A percentile compares a stretch with the other conserved stretches of the same genome.
These are phyloP conservation scores for Galeopsis tetrahit DNA, from an alignment of 257 asterid genomes.

Conservation along the genomic window DNA sequence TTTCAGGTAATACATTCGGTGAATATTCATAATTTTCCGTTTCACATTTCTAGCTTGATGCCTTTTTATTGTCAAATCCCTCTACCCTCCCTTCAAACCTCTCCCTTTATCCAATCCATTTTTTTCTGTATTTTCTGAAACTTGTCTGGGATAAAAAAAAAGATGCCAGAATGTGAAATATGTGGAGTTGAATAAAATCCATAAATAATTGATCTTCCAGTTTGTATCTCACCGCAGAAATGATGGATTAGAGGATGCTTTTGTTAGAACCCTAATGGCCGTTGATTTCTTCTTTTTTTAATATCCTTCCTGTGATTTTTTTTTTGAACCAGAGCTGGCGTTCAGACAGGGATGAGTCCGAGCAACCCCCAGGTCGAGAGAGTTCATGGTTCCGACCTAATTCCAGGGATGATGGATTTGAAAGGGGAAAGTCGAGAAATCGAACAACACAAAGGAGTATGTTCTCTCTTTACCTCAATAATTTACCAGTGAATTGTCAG, in stretches of 20 bases:
- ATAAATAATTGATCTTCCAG: neutral
- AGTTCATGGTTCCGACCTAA: constrained; percentile 71
- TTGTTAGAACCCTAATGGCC: constrained; percentile 3
- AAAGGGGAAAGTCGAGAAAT: constrained; percentile 52
- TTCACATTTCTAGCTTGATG: neutral
- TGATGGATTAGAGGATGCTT: neutral
- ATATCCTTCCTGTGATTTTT: constrained; percentile 12
- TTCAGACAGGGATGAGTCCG: constrained; percentile 47
- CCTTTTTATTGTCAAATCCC: neutral
- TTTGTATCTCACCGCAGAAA: neutral
- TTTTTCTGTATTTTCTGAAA: constrained; percentile 22
- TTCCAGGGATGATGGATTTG: constrained; percentile 49
- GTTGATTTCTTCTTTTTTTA: neutral
- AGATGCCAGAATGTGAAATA: neutral
- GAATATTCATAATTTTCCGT: constrained; percentile 4
- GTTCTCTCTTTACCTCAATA: constrained; percentile 32
- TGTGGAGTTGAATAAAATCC: neutral
- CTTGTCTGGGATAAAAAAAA: neutral
- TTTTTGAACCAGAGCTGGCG: constrained; percentile 56
- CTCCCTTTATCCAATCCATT: neutral
- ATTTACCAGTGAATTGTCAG: neutral
- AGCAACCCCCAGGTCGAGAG: constrained; percentile 50
- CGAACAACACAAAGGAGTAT: constrained; percentile 55
- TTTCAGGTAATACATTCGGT: constrained; percentile 58
- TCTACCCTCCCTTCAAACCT: neutral